These are phyloP conservation scores for Aspergillus bridgeri DNA, from an alignment of 495 filamentous ascomycete genomes.

Conservation along the genomic window DNA sequence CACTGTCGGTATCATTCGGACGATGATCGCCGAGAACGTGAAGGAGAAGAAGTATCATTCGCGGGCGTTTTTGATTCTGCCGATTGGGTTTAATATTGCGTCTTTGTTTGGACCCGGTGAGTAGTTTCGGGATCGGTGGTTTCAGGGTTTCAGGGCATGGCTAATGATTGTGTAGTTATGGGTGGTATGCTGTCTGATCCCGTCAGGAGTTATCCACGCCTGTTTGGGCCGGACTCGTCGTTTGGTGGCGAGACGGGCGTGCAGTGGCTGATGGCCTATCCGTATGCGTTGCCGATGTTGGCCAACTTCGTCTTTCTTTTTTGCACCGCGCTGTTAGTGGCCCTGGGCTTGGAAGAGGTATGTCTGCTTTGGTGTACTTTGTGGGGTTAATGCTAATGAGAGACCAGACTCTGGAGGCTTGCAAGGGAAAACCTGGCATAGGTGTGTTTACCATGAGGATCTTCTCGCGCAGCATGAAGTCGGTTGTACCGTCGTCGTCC, in stretches of 20 bases:
- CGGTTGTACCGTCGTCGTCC: constrained; percentile 33
- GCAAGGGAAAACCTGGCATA: constrained; percentile 44
- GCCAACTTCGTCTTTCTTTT: constrained; percentile 65
- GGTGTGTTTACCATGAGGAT: constrained; percentile 33
- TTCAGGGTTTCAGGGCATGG: too few species aligned
- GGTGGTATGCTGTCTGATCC: constrained; percentile 75
- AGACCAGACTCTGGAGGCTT: constrained; percentile 35
- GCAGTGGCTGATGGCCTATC: constrained; percentile 62
- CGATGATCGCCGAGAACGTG: constrained; percentile 78
- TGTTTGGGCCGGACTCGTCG: constrained; percentile 58
- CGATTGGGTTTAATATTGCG: constrained; percentile 76
- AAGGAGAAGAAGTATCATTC: constrained; percentile 68
- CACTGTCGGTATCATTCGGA: constrained; percentile 76
- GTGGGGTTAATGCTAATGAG: neutral
- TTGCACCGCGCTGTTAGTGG: constrained; percentile 51
- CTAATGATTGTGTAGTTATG: constrained; percentile 40
- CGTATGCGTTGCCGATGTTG: constrained; percentile 74
- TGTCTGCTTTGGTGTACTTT: neutral
- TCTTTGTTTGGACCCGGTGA: constrained; percentile 68
- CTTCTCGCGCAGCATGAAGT: constrained; percentile 26
- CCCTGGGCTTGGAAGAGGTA: constrained; percentile 69
- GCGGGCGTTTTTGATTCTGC: constrained; percentile 64
- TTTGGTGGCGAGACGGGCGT: constrained; percentile 54
- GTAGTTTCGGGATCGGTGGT: too few species aligned
- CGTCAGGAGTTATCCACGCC: constrained; percentile 60